Evolutionary conservation across 768 basidiomycete species (phyloP), one percentile per base, ranked within the genome.

Genomic region (Russula abietina): DNA sequence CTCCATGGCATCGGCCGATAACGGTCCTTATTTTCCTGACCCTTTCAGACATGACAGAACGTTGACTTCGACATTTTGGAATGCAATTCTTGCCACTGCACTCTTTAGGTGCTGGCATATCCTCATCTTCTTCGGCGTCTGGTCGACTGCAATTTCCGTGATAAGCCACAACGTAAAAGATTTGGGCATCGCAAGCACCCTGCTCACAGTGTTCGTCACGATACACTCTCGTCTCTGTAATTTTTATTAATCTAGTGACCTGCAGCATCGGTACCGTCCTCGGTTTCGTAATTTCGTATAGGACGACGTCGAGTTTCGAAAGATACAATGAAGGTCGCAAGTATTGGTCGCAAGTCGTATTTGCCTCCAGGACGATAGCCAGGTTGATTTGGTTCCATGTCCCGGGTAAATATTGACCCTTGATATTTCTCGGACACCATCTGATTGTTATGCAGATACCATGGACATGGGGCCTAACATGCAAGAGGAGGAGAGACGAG

Each of bases 261-360:
- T 26, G 26, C 61, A 78, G 78, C 26, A 65, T 78, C 41, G 78
- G 88, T 79, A 87, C 86, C 4, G 84, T 89, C 1, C 76, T 89
- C 26, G 88, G 87, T 79, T 89, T 89, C 66, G 81, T 89, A 39
- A 83, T 89, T 56, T 86, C 86, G 0, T 87, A 86, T 71, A 72
- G 86, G 61, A 88, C 87, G 11, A 88, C 85, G 12, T 83, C 86
- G 4, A 86, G 85, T 43, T 88, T 87, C 67, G 86, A 88, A 70
- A 75, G 86, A n/a, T 89, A 89, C 71, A 88, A 89, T 60, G 87
- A 89, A 68, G 88, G 88, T 26, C 74, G 88, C 57, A 74, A 79
- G 55, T 73, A 83, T 6, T 89, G 88, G 88, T 84, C 85, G 3
- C 81, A 85, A 64, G 84, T 89, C n/a, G 80, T 83, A 51, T 71